A percentile compares a stretch with the other conserved stretches of the same genome.
phyloP scores from a whole-genome alignment of 352 stramenopile genomes.

The Pythium folliculosum region DNA sequence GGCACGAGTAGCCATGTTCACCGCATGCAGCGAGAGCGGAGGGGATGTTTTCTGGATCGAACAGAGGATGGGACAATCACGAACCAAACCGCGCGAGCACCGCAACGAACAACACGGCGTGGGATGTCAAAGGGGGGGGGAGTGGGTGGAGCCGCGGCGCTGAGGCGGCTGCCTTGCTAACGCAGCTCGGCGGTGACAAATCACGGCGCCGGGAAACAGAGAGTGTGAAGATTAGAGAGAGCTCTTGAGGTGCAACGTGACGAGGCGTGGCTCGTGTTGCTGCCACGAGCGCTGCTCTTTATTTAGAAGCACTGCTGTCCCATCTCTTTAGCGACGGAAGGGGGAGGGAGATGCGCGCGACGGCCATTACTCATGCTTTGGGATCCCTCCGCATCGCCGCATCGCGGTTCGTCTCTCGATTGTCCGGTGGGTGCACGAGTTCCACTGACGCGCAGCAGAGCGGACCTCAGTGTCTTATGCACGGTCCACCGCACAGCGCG shows the following conservation, averaged over 20 bases:
- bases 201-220: neutral
- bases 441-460: neutral
- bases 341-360: conserved; percentile 6
- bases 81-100: neutral
- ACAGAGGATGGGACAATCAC: neutral
- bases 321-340: conserved; percentile 16
- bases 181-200: conserved; percentile 1
- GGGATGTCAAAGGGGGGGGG: neutral
- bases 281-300: conserved; percentile 6
- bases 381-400: neutral
- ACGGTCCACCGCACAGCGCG: neutral
- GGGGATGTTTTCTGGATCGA: neutral
- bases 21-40: neutral
- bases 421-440: neutral
- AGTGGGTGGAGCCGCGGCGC: neutral
- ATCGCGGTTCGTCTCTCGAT: conserved; percentile 9
- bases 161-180: neutral
- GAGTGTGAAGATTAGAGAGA: conserved; percentile 3
- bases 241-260: conserved; percentile 16
- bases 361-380: conserved; percentile 19
- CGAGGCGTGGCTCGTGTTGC: conserved; percentile 11
- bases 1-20: conserved; percentile 6
- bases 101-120: neutral
- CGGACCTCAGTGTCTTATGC: conserved; percentile 3
- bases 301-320: conserved; percentile 17